A percentile compares a stretch with the other conserved stretches of the same genome.
phyloP scores from a whole-genome alignment of 345 rosid genomes.

The Melaleuca alternifolia region DNA sequence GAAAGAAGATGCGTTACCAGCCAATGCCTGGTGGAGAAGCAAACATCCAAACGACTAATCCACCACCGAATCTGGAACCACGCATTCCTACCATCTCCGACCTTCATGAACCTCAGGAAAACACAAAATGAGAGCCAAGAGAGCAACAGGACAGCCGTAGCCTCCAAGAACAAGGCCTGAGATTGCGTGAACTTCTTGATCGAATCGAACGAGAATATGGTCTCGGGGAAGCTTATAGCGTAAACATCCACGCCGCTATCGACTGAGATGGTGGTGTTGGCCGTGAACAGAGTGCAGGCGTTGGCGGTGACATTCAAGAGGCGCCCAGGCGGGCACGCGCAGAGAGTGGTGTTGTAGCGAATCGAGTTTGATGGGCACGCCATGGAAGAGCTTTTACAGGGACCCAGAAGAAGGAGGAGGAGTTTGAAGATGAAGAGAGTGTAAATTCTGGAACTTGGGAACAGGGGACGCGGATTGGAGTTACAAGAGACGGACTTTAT shows the following conservation, averaged over 20 bases:
- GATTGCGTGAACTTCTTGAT: constrained; percentile 78
- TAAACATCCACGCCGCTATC: constrained; percentile 40
- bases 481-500: background rate
- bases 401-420: background rate
- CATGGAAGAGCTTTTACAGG: constrained; percentile 4
- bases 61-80: constrained; percentile 92
- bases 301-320: constrained; percentile 34
- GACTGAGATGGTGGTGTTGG: constrained; percentile 24
- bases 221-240: constrained; percentile 41
- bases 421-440: background rate
- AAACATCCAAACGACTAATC: constrained; percentile 80
- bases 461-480: background rate
- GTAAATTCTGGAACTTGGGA: background rate
- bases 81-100: constrained; percentile 52
- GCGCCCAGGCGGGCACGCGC: constrained; percentile 73
- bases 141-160: constrained; percentile 56
- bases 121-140: constrained; percentile 70
- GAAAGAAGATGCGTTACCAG: constrained; percentile 36
- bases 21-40: constrained; percentile 95
- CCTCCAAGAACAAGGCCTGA: constrained; percentile 91
- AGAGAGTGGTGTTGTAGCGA: constrained; percentile 51
- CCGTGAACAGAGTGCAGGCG: constrained; percentile 36
- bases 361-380: constrained; percentile 53
- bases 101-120: constrained; percentile 60
- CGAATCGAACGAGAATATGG: constrained; percentile 61